phyloP scores from a whole-genome alignment of 306 rosid species.

The Sechiopsis laciniata region DNA sequence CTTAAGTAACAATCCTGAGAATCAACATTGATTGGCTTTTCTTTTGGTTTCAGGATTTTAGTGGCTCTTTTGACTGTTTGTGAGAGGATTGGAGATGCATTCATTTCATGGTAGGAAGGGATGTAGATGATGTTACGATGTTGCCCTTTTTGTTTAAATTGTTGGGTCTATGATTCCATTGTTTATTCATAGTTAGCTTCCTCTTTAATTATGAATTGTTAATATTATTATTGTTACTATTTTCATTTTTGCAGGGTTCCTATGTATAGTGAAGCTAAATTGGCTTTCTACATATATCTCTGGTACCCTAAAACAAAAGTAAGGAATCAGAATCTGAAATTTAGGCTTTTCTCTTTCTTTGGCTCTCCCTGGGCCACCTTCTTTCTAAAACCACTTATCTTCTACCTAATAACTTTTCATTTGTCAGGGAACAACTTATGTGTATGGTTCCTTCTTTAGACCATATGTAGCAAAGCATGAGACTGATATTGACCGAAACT shows the following conservation, averaged over 20 bases:
- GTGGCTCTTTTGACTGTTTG: conserved; percentile 76
- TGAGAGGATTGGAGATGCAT: conserved; percentile 74
- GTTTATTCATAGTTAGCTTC: not conserved
- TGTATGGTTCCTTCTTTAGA: conserved; percentile 82
- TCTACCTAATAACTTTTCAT: conserved; percentile 18
- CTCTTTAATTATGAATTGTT: not conserved
- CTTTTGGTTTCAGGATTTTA: conserved; percentile 61
- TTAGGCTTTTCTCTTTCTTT: not conserved
- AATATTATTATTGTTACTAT: not conserved
- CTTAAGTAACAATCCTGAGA: not conserved
- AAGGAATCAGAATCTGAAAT: conserved; percentile 20
- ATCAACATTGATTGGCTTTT: not conserved
- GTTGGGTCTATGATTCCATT: conserved; percentile 1
- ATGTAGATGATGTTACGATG: conserved; percentile 16
- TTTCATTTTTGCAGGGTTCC: conserved; percentile 64
- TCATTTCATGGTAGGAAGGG: conserved; percentile 65
- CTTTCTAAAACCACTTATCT: not conserved
- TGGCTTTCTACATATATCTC: conserved; percentile 78
- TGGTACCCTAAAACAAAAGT: conserved; percentile 94
- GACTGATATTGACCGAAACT: conserved; percentile 71
- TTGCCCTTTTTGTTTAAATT: not conserved
- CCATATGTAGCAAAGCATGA: conserved; percentile 83
- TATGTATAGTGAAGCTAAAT: conserved; percentile 89
- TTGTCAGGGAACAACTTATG: conserved; percentile 79
- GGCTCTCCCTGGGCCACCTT: not conserved